phyloP scores from a whole-genome alignment of 768 basidiomycete genomes.

The Leccinum fibrillosum region DNA sequence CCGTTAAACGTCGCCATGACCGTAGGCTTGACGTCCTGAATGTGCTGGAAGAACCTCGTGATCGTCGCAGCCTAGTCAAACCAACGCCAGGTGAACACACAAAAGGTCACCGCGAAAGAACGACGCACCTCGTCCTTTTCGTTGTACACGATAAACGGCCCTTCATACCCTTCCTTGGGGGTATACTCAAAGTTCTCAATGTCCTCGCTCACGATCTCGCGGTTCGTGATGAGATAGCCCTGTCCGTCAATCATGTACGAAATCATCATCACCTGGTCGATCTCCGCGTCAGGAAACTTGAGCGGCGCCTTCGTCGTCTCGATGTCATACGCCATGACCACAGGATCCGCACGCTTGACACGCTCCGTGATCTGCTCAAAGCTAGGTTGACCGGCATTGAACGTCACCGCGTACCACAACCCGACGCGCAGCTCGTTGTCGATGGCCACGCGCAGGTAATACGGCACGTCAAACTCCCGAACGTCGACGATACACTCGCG shows the following conservation, averaged over 20 bases:
- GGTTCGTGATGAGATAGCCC: constrained; percentile 95
- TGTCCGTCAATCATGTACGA: constrained; percentile 99
- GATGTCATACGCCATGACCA: constrained; percentile 99
- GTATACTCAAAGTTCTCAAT: constrained; percentile 99
- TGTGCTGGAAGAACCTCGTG: constrained; percentile 87
- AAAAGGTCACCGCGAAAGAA: not conserved
- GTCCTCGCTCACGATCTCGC: constrained; percentile 95
- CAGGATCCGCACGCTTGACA: constrained; percentile 97
- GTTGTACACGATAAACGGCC: constrained; percentile 94
- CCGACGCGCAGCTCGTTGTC: constrained; percentile 98
- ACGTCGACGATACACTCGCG: constrained; percentile 90
- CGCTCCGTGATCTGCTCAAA: constrained; percentile 73
- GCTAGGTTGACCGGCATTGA: constrained; percentile 73
- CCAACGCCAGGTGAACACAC: not conserved
- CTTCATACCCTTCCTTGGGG: constrained; percentile 96
- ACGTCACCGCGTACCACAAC: constrained; percentile 92
- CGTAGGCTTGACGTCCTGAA: constrained; percentile 90
- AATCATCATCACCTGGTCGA: constrained; percentile 99
- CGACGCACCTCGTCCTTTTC: constrained; percentile 80
- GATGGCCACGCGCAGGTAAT: constrained; percentile 98
- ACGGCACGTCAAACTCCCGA: constrained; percentile 95
- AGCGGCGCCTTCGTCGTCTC: constrained; percentile 99
- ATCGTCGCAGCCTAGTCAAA: constrained; percentile 70
- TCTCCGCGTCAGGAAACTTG: constrained; percentile 94
- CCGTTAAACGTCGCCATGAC: constrained; percentile 99